Conservation (phyloP, 2,329 filamentous ascomycete genomes). For the Coleophoma crateriformis region DNA sequence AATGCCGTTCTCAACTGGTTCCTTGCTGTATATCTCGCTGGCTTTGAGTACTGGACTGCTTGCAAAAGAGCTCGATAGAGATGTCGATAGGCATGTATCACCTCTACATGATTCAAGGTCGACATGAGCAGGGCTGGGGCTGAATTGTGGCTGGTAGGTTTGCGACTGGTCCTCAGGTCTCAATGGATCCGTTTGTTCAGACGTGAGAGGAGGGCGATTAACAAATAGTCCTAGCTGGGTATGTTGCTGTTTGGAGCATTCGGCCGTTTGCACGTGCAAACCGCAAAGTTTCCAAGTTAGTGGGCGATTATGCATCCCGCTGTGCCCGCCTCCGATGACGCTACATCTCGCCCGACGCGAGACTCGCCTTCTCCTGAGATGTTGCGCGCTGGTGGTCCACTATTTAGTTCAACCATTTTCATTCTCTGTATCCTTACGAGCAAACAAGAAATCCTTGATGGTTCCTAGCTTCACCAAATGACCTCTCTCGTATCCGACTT, state of each 20-base stretch:
- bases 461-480: conserved; percentile 37
- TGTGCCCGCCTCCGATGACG: neutral
- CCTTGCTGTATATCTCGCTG: conserved; percentile 57
- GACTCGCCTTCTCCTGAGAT: no score
- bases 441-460: conserved; percentile 6
- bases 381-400: no score
- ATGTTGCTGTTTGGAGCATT: no score
- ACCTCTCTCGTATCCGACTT: conserved; percentile 59
- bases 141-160: neutral
- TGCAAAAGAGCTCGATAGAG: conserved; percentile 63
- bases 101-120: conserved; percentile 22
- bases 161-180: no score
- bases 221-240: no score
- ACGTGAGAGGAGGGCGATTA: no score
- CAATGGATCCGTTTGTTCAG: no score
- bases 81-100: conserved; percentile 63
- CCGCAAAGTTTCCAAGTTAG: neutral
- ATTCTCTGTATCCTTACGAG: no score
- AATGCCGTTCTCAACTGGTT: conserved; percentile 57
- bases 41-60: conserved; percentile 67
- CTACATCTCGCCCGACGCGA: neutral
- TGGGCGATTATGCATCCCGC: neutral
- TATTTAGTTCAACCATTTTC: no score
- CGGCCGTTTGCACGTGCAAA: no score
- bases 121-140: neutral